Evolutionary conservation across 495 filamentous ascomycete genomes (phyloP).

Genomic region (Staphylotrichum tortipilum): DNA sequence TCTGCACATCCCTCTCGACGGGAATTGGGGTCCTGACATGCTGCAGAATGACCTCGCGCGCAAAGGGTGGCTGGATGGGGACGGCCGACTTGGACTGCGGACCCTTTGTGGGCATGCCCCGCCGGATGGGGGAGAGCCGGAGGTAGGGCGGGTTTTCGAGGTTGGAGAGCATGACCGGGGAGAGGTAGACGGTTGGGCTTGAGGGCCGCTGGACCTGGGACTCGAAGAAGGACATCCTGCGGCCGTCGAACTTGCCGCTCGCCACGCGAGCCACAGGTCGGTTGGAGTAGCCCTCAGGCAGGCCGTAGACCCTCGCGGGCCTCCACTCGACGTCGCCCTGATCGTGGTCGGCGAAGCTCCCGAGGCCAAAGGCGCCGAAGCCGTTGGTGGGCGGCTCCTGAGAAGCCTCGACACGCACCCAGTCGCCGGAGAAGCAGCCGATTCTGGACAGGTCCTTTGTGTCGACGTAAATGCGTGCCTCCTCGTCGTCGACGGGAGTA

Average conservation of each 20-base stretch:
- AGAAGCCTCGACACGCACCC: slow-evolving; percentile 76
- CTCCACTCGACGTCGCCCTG: slow-evolving; percentile 50
- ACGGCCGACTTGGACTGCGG: slow-evolving; percentile 43
- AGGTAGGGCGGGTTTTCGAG: slow-evolving; percentile 68
- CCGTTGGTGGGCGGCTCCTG: slow-evolving; percentile 55
- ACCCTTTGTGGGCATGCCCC: slow-evolving; percentile 32
- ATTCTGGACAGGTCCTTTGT: slow-evolving; percentile 75
- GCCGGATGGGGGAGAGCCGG: slow-evolving; percentile 55
- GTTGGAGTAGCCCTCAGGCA: slow-evolving; percentile 61
- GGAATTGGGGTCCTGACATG: slow-evolving; percentile 84
- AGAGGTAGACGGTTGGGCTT: slow-evolving; percentile 62
- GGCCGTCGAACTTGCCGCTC: slow-evolving; percentile 41
- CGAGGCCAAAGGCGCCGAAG: slow-evolving; percentile 47
- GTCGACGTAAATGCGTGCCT: slow-evolving; percentile 82
- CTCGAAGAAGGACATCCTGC: slow-evolving; percentile 47
- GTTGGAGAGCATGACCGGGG: slow-evolving; percentile 79
- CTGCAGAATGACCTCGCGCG: slow-evolving; percentile 83
- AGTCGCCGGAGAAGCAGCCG: slow-evolving; percentile 94
- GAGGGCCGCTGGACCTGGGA: slow-evolving; percentile 42
- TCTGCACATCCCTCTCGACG: slow-evolving; percentile 74
- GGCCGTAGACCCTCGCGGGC: slow-evolving; percentile 74
- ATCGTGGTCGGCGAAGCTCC: slow-evolving; percentile 41
- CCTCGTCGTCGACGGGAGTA: slow-evolving; percentile 65
- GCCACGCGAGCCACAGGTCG: slow-evolving; percentile 45
- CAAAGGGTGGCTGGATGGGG: slow-evolving; percentile 62